phyloP scores from a whole-genome alignment of 2,329 filamentous ascomycete genomes.

The Paracamarosporium sp. region DNA sequence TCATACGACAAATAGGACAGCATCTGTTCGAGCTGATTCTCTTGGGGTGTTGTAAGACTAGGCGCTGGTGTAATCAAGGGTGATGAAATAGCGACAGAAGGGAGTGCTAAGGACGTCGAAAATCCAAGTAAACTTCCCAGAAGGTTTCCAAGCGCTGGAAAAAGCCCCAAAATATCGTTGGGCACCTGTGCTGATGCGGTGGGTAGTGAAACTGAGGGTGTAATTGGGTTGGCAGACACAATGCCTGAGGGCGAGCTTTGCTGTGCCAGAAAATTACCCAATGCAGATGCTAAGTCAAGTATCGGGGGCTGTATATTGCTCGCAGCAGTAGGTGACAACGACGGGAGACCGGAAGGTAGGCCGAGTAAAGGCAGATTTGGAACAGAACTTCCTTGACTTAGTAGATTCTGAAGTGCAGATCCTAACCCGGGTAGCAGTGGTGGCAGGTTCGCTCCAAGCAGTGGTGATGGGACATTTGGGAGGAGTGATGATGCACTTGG shows the following conservation, averaged over 20 bases:
- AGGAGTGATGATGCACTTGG: background rate
- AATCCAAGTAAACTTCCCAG: background rate
- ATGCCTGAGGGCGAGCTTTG: background rate
- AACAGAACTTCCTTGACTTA: background rate
- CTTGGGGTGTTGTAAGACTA: background rate
- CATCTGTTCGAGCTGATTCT: slow-evolving; percentile 9
- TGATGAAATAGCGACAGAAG: background rate
- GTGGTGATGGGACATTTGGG: background rate
- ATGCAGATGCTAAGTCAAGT: background rate
- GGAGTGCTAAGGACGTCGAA: background rate
- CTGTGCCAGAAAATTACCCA: background rate
- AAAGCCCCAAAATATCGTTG: background rate
- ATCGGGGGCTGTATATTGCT: background rate
- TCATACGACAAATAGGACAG: slow-evolving; percentile 8
- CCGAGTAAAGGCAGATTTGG: background rate
- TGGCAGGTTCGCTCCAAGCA: background rate
- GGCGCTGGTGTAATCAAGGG: slow-evolving; percentile 4
- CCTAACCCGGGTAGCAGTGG: background rate
- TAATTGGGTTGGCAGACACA: background rate
- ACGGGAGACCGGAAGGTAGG: background rate
- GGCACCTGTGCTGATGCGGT: background rate
- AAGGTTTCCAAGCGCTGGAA: background rate
- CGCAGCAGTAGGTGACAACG: background rate
- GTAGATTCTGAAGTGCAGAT: background rate
- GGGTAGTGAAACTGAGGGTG: background rate